phyloP scores from a whole-genome alignment of 305 asterid species.

The Galium porrigens region DNA sequence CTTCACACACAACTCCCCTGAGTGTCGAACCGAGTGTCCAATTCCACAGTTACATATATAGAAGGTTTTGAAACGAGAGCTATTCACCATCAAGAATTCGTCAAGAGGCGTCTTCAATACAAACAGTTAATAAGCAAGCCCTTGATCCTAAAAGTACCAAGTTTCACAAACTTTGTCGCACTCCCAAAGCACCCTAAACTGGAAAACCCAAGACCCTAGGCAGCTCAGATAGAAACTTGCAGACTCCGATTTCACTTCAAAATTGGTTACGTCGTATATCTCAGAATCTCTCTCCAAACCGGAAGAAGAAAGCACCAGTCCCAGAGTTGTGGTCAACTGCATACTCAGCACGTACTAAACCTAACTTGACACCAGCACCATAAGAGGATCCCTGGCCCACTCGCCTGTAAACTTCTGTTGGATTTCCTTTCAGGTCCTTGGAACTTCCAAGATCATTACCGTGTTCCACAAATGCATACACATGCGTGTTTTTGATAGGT shows the following conservation, averaged over 20 bases:
- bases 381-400: conserved; percentile 89
- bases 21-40: no score
- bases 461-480: conserved; percentile 85
- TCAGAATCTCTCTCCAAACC: conserved; percentile 25
- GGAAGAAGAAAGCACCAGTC: conserved; percentile 22
- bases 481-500: conserved; percentile 70
- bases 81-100: background rate
- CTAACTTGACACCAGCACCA: conserved; percentile 76
- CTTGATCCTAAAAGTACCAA: background rate
- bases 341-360: conserved; percentile 81
- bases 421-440: conserved; percentile 91
- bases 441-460: conserved; percentile 93
- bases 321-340: conserved; percentile 79
- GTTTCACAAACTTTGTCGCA: background rate
- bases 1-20: background rate
- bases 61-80: background rate
- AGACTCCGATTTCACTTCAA: conserved; percentile 3
- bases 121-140: background rate
- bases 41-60: background rate
- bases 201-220: background rate
- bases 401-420: conserved; percentile 83
- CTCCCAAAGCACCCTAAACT: background rate
- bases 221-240: conserved; percentile 14
- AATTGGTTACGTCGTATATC: background rate
- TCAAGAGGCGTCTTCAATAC: background rate